These are phyloP conservation scores for Lepidium africanum DNA, from an alignment of 345 rosid genomes.

Conservation along the genomic window DNA sequence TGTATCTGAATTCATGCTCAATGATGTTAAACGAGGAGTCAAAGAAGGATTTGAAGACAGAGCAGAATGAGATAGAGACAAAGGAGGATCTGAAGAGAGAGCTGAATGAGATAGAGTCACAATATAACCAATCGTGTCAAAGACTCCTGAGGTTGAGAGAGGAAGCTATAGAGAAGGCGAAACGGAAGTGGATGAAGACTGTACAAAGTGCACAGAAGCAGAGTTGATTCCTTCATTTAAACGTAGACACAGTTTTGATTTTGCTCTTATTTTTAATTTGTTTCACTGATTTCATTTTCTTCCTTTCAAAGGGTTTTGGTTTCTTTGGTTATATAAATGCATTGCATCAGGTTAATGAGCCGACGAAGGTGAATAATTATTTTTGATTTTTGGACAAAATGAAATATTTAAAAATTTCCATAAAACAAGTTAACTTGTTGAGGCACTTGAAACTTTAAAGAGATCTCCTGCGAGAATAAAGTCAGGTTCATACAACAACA, in stretches of 20 bases:
- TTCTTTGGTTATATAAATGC: background rate
- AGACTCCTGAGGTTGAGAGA: slow-evolving; percentile 60
- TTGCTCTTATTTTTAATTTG: background rate
- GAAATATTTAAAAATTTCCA: no score
- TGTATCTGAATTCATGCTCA: slow-evolving; percentile 4
- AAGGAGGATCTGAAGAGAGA: slow-evolving; percentile 44
- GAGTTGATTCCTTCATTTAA: background rate
- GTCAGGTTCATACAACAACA: no score
- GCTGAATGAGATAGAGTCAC: slow-evolving; percentile 55
- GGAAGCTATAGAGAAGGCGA: slow-evolving; percentile 58
- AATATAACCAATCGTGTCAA: slow-evolving; percentile 48
- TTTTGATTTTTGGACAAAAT: no score
- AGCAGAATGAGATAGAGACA: slow-evolving; percentile 51
- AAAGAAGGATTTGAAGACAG: slow-evolving; percentile 40
- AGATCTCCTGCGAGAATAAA: no score
- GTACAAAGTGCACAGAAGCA: background rate
- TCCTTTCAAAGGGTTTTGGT: background rate
- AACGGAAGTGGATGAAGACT: slow-evolving; percentile 43
- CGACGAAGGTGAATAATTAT: no score
- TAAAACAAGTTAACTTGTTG: no score
- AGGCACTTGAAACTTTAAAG: no score
- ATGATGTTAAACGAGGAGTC: slow-evolving; percentile 26
- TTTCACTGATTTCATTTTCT: background rate
- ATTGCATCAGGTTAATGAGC: background rate
- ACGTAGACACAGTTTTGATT: background rate